These are phyloP conservation scores for Botryobasidium botryosum DNA, from an alignment of 768 basidiomycete genomes.

Conservation along the genomic window DNA sequence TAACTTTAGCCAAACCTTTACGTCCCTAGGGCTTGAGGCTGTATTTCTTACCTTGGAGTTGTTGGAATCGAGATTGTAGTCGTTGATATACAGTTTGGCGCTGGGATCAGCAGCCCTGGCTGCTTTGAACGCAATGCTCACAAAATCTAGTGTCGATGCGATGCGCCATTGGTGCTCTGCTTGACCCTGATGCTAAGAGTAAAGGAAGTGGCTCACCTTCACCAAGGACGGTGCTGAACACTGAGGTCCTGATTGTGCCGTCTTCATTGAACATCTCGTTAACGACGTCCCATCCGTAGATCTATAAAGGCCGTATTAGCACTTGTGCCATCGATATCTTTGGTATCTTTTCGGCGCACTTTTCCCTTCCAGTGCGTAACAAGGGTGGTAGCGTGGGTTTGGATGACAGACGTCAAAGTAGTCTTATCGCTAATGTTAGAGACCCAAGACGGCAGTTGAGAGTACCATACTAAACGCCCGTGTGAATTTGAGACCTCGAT, in stretches of 20 bases:
- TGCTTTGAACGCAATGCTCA: conserved; percentile 34
- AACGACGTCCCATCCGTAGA: no score
- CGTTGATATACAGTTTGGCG: no score
- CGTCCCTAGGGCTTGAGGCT: no score
- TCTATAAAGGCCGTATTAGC: conserved; percentile 34
- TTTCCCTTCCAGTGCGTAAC: conserved; percentile 11
- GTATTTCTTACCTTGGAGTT: no score
- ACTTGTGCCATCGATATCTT: no score
- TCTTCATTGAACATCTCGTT: no score
- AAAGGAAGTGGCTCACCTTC: conserved; percentile 11
- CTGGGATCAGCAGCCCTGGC: conserved; percentile 34
- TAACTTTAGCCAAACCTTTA: no score
- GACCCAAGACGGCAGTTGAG: no score
- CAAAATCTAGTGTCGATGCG: conserved; percentile 20
- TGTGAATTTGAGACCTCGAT: no score
- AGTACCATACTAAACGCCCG: neutral
- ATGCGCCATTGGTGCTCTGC: no score
- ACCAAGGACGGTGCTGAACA: conserved; percentile 28
- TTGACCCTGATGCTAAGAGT: no score
- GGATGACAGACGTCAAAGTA: conserved; percentile 12
- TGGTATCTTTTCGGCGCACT: neutral
- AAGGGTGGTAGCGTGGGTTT: conserved; percentile 11
- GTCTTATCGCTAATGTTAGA: conserved; percentile 4
- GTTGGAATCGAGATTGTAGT: no score
- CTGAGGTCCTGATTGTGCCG: conserved; percentile 29